Conservation (phyloP, 2,329 filamentous ascomycete species). For the Ciborinia camelliae region DNA sequence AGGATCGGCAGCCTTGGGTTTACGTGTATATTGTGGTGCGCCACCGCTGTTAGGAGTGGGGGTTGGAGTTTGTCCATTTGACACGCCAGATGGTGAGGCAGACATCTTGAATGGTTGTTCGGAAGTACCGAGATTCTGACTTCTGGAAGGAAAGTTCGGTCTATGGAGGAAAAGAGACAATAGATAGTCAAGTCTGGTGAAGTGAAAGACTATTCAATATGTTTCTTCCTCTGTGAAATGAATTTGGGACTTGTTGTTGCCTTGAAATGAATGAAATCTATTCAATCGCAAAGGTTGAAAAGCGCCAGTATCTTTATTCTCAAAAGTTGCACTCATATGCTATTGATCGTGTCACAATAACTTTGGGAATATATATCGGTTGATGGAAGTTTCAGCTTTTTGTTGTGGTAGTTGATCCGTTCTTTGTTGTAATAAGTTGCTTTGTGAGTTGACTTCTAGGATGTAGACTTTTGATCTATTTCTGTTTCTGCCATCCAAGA, state of each 20-base stretch:
- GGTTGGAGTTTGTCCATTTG: conserved; percentile 46
- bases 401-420: not conserved
- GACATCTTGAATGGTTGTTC: conserved; percentile 37
- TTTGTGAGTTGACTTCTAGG: conserved; percentile 10
- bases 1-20: conserved; percentile 55
- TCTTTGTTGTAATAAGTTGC: conserved; percentile 8
- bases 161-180: not conserved
- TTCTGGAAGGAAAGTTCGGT: not conserved
- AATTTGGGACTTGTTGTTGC: not conserved
- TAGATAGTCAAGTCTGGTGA: not conserved
- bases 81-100: conserved; percentile 44
- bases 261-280: not conserved
- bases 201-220: not conserved
- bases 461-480: conserved; percentile 10
- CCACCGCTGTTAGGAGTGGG: conserved; percentile 49
- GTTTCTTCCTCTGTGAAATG: no score
- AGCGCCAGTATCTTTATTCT: not conserved
- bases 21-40: conserved; percentile 45
- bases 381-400: not conserved
- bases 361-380: not conserved
- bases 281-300: conserved; percentile 4
- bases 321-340: not conserved
- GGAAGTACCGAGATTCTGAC: not conserved
- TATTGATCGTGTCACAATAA: not conserved
- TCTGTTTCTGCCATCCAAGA: not conserved